Conservation (phyloP, 2,329 filamentous ascomycete genomes). For the Trichoderma sp. region DNA sequence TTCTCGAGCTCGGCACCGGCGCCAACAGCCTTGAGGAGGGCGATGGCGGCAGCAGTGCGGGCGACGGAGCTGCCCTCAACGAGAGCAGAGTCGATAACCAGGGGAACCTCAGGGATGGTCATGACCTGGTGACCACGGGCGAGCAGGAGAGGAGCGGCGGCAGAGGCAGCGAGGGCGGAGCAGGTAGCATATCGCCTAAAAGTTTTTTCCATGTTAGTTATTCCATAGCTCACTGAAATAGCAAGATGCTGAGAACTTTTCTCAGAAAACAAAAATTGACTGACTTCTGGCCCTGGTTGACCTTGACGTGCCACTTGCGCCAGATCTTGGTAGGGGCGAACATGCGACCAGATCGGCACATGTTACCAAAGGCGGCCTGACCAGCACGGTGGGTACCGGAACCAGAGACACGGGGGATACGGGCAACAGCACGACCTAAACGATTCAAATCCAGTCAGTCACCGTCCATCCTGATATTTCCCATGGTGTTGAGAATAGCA, state of each 20-base stretch:
- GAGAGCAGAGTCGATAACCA: conserved; percentile 88
- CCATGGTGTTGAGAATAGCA: not conserved
- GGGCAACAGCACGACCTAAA: conserved; percentile 93
- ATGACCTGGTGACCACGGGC: conserved; percentile 96
- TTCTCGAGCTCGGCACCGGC: conserved; percentile 89
- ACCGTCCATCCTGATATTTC: not conserved
- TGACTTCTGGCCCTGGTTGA: conserved; percentile 97
- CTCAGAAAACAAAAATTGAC: conserved; percentile 30
- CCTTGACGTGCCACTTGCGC: conserved; percentile 99
- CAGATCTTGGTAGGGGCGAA: conserved; percentile 99
- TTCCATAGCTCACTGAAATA: not conserved
- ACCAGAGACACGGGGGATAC: conserved; percentile 99
- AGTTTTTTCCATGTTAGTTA: conserved; percentile 27
- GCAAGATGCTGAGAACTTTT: not conserved
- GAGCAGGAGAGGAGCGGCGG: conserved; percentile 88
- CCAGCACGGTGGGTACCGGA: conserved; percentile 99
- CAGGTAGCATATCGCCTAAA: conserved; percentile 90
- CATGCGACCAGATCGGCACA: conserved; percentile 99
- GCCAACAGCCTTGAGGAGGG: conserved; percentile 86
- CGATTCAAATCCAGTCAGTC: conserved; percentile 3
- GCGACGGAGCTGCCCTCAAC: conserved; percentile 76
- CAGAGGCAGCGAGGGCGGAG: conserved; percentile 95
- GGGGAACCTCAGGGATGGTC: conserved; percentile 90
- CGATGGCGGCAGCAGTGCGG: conserved; percentile 85
- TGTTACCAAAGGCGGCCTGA: conserved; percentile 99